Evolutionary conservation across 805 yeast species (phyloP).

Genomic region (Isabelozyma rhagii): DNA sequence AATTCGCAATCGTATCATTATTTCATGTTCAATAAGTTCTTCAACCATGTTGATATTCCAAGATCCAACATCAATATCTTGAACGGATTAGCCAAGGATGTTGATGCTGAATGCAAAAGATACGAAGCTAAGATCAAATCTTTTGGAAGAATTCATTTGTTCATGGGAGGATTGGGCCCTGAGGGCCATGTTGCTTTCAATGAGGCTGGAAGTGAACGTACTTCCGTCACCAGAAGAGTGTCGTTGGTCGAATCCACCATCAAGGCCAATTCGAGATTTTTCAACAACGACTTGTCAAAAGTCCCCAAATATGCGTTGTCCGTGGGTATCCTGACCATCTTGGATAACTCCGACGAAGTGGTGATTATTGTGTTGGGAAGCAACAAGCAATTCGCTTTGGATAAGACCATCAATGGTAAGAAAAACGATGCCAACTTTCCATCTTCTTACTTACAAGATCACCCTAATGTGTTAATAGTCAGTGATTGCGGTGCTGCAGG

Average conservation of each 20-base stretch:
- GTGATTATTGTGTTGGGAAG: slow-evolving; percentile 51
- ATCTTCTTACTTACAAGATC: slow-evolving; percentile 48
- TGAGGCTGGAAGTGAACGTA: slow-evolving; percentile 50
- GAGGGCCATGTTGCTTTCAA: slow-evolving; percentile 63
- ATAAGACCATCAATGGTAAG: slow-evolving; percentile 39
- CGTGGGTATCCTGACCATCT: slow-evolving; percentile 56
- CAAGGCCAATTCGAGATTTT: slow-evolving; percentile 52
- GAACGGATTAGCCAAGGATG: slow-evolving; percentile 48
- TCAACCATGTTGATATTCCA: slow-evolving; percentile 54
- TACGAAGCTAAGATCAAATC: slow-evolving; percentile 48
- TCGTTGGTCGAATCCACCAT: slow-evolving; percentile 48
- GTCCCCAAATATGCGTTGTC: slow-evolving; percentile 53
- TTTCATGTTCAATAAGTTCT: slow-evolving; percentile 55
- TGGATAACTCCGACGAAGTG: slow-evolving; percentile 53
- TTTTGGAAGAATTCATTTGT: slow-evolving; percentile 50
- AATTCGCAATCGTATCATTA: slow-evolving; percentile 54
- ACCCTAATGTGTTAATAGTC: slow-evolving; percentile 41
- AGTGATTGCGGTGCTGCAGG: slow-evolving; percentile 50
- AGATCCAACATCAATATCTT: slow-evolving; percentile 51
- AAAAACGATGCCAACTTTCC: slow-evolving; percentile 43
- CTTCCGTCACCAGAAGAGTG: slow-evolving; percentile 45
- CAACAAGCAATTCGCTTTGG: slow-evolving; percentile 44
- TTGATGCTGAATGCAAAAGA: slow-evolving; percentile 42
- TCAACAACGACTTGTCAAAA: slow-evolving; percentile 40
- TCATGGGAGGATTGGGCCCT: slow-evolving; percentile 59